phyloP scores from a whole-genome alignment of 176 grass and related monocot species.

The Neostapfia colusana region DNA sequence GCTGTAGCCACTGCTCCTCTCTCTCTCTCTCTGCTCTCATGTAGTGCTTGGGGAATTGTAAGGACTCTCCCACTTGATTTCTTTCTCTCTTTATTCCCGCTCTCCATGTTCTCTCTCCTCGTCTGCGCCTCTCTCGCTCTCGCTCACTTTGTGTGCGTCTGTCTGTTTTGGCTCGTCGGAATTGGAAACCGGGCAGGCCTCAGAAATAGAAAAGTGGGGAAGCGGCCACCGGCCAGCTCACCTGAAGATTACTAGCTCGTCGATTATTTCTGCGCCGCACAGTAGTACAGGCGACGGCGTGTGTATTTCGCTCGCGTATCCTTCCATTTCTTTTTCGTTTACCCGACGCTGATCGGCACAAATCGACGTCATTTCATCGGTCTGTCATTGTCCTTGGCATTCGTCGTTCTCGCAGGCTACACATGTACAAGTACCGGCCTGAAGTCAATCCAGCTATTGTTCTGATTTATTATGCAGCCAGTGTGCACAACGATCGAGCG shows the following conservation, averaged over 20 bases:
- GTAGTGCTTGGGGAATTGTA: constrained; percentile 40
- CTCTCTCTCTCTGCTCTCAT: neutral
- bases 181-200: constrained; percentile 46
- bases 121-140: neutral
- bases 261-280: constrained; percentile 2
- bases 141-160: constrained; percentile 24
- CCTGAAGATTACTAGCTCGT: constrained; percentile 31
- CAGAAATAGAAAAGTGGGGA: constrained; percentile 45
- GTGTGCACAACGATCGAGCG: neutral
- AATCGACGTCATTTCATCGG: neutral
- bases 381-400: neutral
- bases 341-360: neutral
- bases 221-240: constrained; percentile 56
- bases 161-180: constrained; percentile 56
- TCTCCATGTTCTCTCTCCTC: constrained; percentile 5
- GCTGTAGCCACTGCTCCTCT: constrained; percentile 37
- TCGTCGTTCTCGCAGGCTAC: neutral
- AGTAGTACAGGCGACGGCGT: neutral
- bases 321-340: constrained; percentile 6
- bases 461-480: constrained; percentile 5
- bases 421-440: neutral
- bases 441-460: constrained; percentile 26
- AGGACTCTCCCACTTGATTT: constrained; percentile 48
- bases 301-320: constrained; percentile 21
- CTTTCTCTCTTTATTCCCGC: constrained; percentile 41